Percentiles rank a stretch among this genome's conserved stretches.
Conservation (phyloP, 768 basidiomycete genomes). For the Lactarius quietus region DNA sequence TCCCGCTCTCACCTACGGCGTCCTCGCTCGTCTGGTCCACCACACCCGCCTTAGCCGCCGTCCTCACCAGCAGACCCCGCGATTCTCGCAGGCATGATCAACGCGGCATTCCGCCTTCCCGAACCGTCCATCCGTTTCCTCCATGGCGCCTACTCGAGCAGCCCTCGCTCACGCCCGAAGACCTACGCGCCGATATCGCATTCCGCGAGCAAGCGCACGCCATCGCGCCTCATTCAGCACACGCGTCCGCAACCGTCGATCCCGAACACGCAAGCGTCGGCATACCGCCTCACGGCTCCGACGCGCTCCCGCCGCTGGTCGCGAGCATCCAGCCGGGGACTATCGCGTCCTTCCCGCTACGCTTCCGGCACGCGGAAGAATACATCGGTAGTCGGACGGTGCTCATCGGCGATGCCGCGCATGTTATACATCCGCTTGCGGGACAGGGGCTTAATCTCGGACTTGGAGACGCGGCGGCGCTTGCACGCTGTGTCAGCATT, state of each 20-base stretch:
- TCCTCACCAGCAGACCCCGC: conserved; percentile 62
- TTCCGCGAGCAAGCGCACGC: conserved; percentile 73
- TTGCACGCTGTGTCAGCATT: conserved; percentile 60
- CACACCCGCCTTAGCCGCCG: conserved; percentile 66
- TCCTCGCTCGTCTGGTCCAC: conserved; percentile 97
- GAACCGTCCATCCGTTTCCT: conserved; percentile 68
- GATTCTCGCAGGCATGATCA: conserved; percentile 72
- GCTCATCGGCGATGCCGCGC: conserved; percentile 94
- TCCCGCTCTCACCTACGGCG: conserved; percentile 73
- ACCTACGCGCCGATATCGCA: conserved; percentile 57
- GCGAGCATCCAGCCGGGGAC: conserved; percentile 64
- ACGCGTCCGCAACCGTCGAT: conserved; percentile 45
- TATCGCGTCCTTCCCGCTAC: conserved; percentile 86
- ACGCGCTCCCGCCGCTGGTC: conserved; percentile 72
- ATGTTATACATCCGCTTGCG: conserved; percentile 90
- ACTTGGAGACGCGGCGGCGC: conserved; percentile 76
- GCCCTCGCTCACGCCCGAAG: conserved; percentile 44
- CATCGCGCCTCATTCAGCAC: conserved; percentile 61
- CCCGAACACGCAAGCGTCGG: conserved; percentile 35
- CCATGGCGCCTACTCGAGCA: conserved; percentile 56
- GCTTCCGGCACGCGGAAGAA: conserved; percentile 78
- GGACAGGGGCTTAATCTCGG: conserved; percentile 96
- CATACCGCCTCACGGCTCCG: conserved; percentile 58
- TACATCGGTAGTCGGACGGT: conserved; percentile 89
- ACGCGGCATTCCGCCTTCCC: conserved; percentile 87